Base-by-base conservation (phyloP, 1,284 basidiomycete species). In the Cryptococcus amylolentus region DNA sequence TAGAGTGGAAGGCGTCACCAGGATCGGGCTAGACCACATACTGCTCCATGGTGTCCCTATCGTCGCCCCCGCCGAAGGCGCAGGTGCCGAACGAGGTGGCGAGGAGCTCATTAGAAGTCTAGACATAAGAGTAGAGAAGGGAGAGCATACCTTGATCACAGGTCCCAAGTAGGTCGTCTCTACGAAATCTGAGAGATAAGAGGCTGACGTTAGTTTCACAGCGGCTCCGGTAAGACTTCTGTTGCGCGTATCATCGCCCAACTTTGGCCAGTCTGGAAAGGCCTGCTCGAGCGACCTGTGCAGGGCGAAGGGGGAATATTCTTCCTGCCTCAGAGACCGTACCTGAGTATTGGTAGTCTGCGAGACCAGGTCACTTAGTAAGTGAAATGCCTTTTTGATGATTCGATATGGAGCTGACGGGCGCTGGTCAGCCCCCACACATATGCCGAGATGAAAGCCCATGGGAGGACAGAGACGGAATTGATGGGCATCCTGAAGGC, bases 121-220 rank as follows among this genome's bases (percentile, higher is more conserved):
- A 31, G 86, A 82, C 49, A 74, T 97, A 14, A 76, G 79, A n/a
- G 82, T 96, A 54, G 81, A 81, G 52, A 81, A 84, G 13, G 89
- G 90, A 5, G 88, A 96, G 75, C 94, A 97, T 72, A 80, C 95
- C 5, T 88, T 97, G 83, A 91, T 98, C 69, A 95, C 91, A 0
- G 94, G 94, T 1, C 88, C 88, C 16, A 77, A 77, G 77, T 79
- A 41, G 60, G 76, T 65, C n/a, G 10, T 41, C 47, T 2, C 20
- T 9, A 43, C 28, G 52, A 62, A 13, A 27, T 40, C 1, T 46
- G 20, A 26, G 26, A 18, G 20, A 28, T 16, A 48, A n/a, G 39
- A 6, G n/a, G 31, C 51, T 58, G 42, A 59, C 49, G 28, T 35
- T 3, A 16, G 16, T 48, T 12, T 5, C 38, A 26, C 55, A 92